These are phyloP conservation scores for Suillus lakei DNA, from an alignment of 768 basidiomycete genomes.

Conservation along the genomic window DNA sequence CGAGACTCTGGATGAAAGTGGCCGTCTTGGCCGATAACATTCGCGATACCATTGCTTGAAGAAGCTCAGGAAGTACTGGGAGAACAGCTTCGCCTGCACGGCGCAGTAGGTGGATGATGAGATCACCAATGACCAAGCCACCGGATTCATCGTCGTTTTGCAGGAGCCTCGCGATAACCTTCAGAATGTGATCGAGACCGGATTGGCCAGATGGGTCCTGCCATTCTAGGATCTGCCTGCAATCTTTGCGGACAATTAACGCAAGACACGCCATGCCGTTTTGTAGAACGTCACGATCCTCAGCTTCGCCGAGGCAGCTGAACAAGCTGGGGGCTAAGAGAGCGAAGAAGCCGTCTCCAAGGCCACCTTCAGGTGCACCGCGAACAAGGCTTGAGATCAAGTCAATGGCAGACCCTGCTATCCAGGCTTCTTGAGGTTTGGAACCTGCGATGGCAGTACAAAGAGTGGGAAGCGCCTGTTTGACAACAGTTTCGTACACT, in stretches of 20 bases:
- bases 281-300: conserved; percentile 90
- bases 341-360: conserved; percentile 84
- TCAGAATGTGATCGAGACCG: conserved; percentile 78
- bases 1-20: conserved; percentile 89
- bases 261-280: conserved; percentile 86
- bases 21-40: conserved; percentile 89
- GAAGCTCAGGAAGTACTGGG: conserved; percentile 84
- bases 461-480: conserved; percentile 74
- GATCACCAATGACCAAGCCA: conserved; percentile 91
- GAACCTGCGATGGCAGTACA: conserved; percentile 65
- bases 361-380: conserved; percentile 62
- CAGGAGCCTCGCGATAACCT: conserved; percentile 78
- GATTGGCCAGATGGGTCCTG: conserved; percentile 64
- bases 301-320: conserved; percentile 64
- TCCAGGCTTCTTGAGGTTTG: conserved; percentile 68
- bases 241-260: conserved; percentile 85
- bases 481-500: conserved; percentile 75
- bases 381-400: conserved; percentile 73
- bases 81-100: conserved; percentile 80
- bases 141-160: conserved; percentile 87
- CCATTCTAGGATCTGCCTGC: conserved; percentile 81
- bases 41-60: conserved; percentile 81
- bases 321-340: conserved; percentile 79
- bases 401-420: conserved; percentile 82
- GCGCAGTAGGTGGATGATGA: conserved; percentile 91